Base-by-base conservation (phyloP, 2,329 filamentous ascomycete species). In the Claviceps maximensis region DNA sequence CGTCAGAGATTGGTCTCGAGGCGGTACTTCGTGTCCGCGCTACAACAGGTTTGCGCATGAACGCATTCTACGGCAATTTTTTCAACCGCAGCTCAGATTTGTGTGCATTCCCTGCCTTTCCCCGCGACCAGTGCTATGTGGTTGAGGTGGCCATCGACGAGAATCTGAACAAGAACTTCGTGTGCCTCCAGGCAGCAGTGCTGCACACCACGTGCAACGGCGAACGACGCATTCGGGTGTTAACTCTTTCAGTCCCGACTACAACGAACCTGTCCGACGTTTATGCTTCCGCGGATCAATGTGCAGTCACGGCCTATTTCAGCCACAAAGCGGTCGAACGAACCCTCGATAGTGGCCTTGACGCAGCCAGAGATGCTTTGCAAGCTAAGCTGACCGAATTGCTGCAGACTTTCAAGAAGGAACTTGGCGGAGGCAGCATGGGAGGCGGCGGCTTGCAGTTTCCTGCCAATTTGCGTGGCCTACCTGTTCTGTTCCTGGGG, bases 81-180 rank as follows among this genome's bases (percentile, higher is more conserved):
- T 98, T 98, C 78, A 98, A 97, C 74, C 82, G 93, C 61, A 95
- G 89, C 66, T 96, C 90, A 17, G 93, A 98, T 71, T 81, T 98
- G 33, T 97, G 93, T 67, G 93, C 93, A 13, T 98, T 98, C 77
- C 93, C 93, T 1, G 90, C 93, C 0, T 97, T 98, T 75, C 93
- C 93, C 33, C 85, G 93, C 65, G 93, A 98, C 63, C 93, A 98
- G 69, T 89, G 87, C 58, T 97, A 97, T 65, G 93, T 97, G 45
- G 91, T 98, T 21, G 93, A 98, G 69, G 94, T 98, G 53, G 90
- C 93, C 15, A 97, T 98, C 59, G 93, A 98, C 62, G 93, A 98
- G 73, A 93, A 82, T 38, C 76, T 98, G 56, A 87, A 84, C 47
- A 95, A 95, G 74, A 89, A 88, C 46, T 85, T 95, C 58, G 85